phyloP scores from a whole-genome alignment of 495 filamentous ascomycete species.

The Physcia stellaris region DNA sequence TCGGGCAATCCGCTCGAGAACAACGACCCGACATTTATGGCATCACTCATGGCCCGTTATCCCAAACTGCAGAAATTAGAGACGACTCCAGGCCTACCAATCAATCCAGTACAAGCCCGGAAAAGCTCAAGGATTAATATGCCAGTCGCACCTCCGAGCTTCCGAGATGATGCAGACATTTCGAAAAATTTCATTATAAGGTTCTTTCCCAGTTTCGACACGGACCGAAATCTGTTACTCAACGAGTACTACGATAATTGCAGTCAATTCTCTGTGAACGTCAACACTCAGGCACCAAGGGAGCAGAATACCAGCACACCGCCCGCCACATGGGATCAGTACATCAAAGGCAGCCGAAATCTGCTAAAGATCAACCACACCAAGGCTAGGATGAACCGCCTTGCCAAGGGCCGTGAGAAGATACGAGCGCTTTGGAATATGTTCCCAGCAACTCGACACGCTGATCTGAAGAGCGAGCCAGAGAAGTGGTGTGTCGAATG shows the following conservation, averaged over 20 bases:
- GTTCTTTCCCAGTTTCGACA: conserved; percentile 67
- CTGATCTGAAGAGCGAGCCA: conserved; percentile 44
- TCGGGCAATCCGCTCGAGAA: conserved; percentile 59
- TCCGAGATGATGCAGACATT: conserved; percentile 63
- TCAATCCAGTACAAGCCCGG: conserved; percentile 45
- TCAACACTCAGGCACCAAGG: conserved; percentile 51
- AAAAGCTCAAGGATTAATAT: conserved; percentile 45
- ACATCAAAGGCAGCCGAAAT: conserved; percentile 72
- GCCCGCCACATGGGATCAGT: conserved; percentile 49
- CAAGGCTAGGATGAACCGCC: conserved; percentile 44
- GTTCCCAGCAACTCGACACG: conserved; percentile 65
- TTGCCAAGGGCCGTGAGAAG: conserved; percentile 47
- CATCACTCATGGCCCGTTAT: conserved; percentile 69
- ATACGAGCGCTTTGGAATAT: conserved; percentile 54
- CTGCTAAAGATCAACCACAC: conserved; percentile 52
- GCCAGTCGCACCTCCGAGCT: conserved; percentile 52
- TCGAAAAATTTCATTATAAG: conserved; percentile 59
- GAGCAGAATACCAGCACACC: conserved; percentile 21
- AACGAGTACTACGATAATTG: conserved; percentile 60
- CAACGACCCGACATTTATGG: conserved; percentile 44
- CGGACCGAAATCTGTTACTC: conserved; percentile 46
- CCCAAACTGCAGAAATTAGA: conserved; percentile 63
- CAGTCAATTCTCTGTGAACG: conserved; percentile 65
- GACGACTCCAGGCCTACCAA: conserved; percentile 52
- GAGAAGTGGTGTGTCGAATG: conserved; percentile 73